phyloP scores from a whole-genome alignment of 2,329 filamentous ascomycete species.

The Nigrospora sphaerica region DNA sequence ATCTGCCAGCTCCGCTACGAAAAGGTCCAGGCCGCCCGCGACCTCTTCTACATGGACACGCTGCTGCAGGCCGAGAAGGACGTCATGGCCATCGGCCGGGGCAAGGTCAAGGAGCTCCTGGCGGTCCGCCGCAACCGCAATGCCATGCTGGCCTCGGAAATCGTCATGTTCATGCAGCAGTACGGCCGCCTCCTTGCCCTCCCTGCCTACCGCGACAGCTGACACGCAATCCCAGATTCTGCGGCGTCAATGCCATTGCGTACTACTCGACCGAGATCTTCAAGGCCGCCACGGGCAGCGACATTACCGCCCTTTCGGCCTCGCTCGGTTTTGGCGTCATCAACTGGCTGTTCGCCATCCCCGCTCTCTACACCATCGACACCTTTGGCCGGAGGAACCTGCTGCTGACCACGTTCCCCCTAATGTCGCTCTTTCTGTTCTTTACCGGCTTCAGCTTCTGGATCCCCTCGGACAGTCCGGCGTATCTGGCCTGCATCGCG shows the following conservation, averaged over 20 bases:
- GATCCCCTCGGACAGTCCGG: conserved; percentile 28
- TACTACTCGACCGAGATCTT: conserved; percentile 57
- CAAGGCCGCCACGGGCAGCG: conserved; percentile 41
- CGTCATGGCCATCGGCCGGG: conserved; percentile 39
- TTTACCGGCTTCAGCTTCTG: conserved; percentile 40
- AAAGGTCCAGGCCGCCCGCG: conserved; percentile 47
- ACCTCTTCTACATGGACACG: conserved; percentile 49
- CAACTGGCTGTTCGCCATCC: conserved; percentile 58
- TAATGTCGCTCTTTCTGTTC: conserved; percentile 49
- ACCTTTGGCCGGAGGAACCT: conserved; percentile 60
- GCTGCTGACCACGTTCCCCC: conserved; percentile 55
- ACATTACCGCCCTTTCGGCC: conserved; percentile 45
- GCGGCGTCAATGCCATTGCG: conserved; percentile 37
- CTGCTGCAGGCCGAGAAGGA: conserved; percentile 50
- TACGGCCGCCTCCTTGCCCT: conserved; percentile 27
- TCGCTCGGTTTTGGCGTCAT: conserved; percentile 59
- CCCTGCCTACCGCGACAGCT: not conserved
- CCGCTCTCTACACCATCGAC: conserved; percentile 60
- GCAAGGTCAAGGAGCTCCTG: conserved; percentile 48
- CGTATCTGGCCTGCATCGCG: conserved; percentile 36
- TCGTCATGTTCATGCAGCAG: conserved; percentile 62
- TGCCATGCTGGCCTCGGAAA: conserved; percentile 50
- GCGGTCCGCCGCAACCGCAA: conserved; percentile 56
- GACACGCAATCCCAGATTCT: conserved; percentile 20
- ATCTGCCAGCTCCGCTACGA: conserved; percentile 40